Evolutionary conservation across 2,329 filamentous ascomycete species (phyloP).

Genomic region (Chrysosporium keratinophilum): DNA sequence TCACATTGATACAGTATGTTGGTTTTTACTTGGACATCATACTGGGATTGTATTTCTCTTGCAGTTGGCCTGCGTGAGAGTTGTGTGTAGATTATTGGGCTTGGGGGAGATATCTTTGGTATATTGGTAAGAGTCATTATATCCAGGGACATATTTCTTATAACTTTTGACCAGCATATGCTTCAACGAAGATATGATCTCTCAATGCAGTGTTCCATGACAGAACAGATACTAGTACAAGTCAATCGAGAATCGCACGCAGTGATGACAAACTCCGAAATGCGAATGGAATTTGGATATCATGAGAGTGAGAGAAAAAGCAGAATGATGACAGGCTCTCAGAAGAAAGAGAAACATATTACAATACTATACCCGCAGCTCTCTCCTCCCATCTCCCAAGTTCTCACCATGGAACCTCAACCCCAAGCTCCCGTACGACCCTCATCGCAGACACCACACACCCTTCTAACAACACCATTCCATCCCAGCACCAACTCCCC

Average conservation of each 20-base stretch:
- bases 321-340: too few species aligned
- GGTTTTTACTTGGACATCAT: constrained; percentile 2
- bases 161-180: too few species aligned
- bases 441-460: constrained; percentile 50
- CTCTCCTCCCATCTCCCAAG: background rate
- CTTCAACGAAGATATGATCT: too few species aligned
- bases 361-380: too few species aligned
- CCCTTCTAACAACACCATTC: constrained; percentile 53
- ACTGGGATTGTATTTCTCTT: background rate
- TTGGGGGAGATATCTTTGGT: too few species aligned
- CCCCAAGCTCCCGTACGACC: constrained; percentile 44
- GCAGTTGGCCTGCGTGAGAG: background rate
- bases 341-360: too few species aligned
- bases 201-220: too few species aligned
- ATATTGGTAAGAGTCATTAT: background rate
- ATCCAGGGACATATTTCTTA: background rate
- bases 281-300: too few species aligned
- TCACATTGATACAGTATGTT: background rate
- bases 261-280: too few species aligned
- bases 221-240: too few species aligned
- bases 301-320: too few species aligned
- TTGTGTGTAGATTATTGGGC: background rate
- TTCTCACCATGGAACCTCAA: constrained; percentile 33
- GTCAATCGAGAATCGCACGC: too few species aligned
- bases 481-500: constrained; percentile 56